Evolutionary conservation across 306 rosid species (phyloP).

Genomic region (Vigna hirtella): DNA sequence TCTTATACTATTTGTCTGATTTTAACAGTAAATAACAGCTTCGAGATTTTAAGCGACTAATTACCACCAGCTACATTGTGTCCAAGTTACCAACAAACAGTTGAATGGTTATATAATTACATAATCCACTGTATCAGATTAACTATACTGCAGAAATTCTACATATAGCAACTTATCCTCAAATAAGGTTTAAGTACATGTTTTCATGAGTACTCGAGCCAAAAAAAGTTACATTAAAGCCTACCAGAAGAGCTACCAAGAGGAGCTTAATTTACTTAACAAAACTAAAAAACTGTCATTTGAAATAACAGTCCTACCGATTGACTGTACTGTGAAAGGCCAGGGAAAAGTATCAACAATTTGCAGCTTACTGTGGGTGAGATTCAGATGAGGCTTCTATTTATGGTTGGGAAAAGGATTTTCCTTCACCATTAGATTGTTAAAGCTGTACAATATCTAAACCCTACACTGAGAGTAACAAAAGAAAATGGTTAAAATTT

Average conservation of each 20-base stretch:
- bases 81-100: background rate
- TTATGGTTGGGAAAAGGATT: slow-evolving; percentile 17
- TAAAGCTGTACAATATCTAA: slow-evolving; percentile 51
- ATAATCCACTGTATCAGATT: background rate
- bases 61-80: background rate
- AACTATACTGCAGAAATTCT: slow-evolving; percentile 19
- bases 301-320: slow-evolving; percentile 18
- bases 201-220: background rate
- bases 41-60: background rate
- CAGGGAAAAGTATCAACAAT: slow-evolving; percentile 40
- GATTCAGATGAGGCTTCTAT: slow-evolving; percentile 33
- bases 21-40: background rate
- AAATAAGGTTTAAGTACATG: slow-evolving; percentile 23
- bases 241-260: slow-evolving; percentile 21
- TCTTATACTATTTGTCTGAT: background rate
- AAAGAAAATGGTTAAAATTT: slow-evolving; percentile 2
- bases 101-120: background rate
- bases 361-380: slow-evolving; percentile 29
- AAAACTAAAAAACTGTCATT: slow-evolving; percentile 9
- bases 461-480: slow-evolving; percentile 44
- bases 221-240: background rate
- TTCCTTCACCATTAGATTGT: slow-evolving; percentile 11
- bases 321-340: slow-evolving; percentile 25
- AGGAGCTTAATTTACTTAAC: slow-evolving; percentile 5
- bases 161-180: slow-evolving; percentile 19